Evolutionary conservation across 75 land plant species (phyloP).

Genomic region (Gnetum montanum): DNA sequence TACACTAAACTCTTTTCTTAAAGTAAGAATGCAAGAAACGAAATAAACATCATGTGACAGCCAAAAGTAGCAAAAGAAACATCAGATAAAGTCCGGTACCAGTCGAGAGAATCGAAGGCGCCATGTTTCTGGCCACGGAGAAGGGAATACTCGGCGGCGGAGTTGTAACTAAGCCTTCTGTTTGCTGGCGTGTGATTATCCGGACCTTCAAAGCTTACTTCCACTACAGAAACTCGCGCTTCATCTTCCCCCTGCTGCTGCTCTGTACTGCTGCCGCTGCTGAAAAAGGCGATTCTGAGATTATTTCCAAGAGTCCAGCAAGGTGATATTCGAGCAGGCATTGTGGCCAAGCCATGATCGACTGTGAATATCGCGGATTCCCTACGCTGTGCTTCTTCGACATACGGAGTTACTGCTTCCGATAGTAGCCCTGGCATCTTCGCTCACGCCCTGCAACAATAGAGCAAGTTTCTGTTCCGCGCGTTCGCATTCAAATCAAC

Average conservation of each 20-base stretch:
- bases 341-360: constrained; percentile 32
- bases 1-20: too few species aligned
- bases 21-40: too few species aligned
- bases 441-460: too few species aligned
- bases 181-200: constrained; percentile 26
- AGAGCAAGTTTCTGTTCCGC: too few species aligned
- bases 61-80: too few species aligned
- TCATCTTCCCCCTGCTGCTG: constrained; percentile 11
- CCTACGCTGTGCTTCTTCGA: too few species aligned
- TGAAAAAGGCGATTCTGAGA: constrained; percentile 56
- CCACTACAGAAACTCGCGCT: constrained; percentile 57
- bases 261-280: neutral
- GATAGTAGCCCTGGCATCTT: too few species aligned
- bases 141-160: constrained; percentile 43
- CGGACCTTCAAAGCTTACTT: constrained; percentile 13
- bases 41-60: too few species aligned
- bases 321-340: constrained; percentile 27
- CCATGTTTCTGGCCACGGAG: constrained; percentile 39
- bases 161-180: constrained; percentile 53
- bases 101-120: neutral
- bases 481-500: too few species aligned
- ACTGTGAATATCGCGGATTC: constrained; percentile 17
- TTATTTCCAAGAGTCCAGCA: constrained; percentile 68
- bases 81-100: neutral
- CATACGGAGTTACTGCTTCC: too few species aligned